These are phyloP conservation scores for Corniculantispora saksenae DNA, from an alignment of 2,329 filamentous ascomycete species.

Conservation along the genomic window DNA sequence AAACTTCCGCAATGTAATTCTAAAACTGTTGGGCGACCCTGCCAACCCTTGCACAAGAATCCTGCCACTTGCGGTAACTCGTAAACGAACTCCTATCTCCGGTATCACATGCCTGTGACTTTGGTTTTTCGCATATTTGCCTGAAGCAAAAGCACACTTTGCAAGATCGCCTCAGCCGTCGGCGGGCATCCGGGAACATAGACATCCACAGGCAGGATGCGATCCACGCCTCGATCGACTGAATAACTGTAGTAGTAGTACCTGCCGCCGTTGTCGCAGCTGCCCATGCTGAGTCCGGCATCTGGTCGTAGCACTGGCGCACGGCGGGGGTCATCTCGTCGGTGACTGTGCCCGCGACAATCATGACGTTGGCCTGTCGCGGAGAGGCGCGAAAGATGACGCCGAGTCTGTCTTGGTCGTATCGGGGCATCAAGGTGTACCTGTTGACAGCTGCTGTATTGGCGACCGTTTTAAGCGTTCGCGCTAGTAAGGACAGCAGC, in stretches of 20 bases:
- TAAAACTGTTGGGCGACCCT: too few relatives aligned
- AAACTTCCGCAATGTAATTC: too few relatives aligned
- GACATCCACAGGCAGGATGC: conserved; percentile 77
- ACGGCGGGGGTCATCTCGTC: conserved; percentile 96
- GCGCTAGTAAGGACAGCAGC: too few relatives aligned
- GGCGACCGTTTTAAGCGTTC: too few relatives aligned
- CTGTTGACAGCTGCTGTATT: too few relatives aligned
- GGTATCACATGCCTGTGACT: conserved; percentile 59
- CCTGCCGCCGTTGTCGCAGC: conserved; percentile 80
- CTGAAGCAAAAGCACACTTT: conserved; percentile 73
- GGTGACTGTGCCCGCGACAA: conserved; percentile 87
- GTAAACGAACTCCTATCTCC: too few relatives aligned
- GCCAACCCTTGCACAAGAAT: too few relatives aligned
- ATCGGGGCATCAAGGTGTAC: too few relatives aligned
- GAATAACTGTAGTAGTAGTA: conserved; percentile 88
- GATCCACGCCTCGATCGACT: conserved; percentile 73
- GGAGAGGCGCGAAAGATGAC: conserved; percentile 91
- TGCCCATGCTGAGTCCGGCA: conserved; percentile 87
- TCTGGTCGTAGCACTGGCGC: conserved; percentile 91
- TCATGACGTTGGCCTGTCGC: conserved; percentile 89
- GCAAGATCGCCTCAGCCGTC: conserved; percentile 63
- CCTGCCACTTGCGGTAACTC: too few relatives aligned
- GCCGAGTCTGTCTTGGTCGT: conserved; percentile 85
- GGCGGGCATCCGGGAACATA: conserved; percentile 76
- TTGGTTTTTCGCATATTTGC: conserved; percentile 69